Evolutionary conservation across 345 rosid genomes (phyloP).

Genomic region (Gossypium rotundifolium): DNA sequence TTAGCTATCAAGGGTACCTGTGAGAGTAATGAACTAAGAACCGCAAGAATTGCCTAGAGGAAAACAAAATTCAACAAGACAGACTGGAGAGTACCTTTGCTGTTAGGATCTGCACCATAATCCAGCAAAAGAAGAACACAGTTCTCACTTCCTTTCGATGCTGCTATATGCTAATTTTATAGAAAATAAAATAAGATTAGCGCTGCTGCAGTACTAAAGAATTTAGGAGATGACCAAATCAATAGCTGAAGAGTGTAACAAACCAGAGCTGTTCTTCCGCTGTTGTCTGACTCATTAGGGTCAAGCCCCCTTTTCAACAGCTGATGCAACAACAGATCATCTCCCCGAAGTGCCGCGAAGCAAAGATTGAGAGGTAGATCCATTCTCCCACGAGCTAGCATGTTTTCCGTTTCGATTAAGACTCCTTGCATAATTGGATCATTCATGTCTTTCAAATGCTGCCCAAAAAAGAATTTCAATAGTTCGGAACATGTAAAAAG

Average conservation of each 20-base stretch:
- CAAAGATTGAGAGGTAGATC: conserved; percentile 71
- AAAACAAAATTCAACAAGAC: background rate
- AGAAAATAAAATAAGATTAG: background rate
- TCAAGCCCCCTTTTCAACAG: conserved; percentile 72
- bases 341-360: conserved; percentile 78
- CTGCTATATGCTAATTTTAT: conserved; percentile 67
- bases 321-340: conserved; percentile 65
- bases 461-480: conserved; percentile 11
- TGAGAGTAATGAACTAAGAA: conserved; percentile 3
- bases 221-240: too few species aligned
- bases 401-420: conserved; percentile 62
- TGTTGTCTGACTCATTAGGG: conserved; percentile 81
- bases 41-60: background rate
- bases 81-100: conserved; percentile 45
- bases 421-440: conserved; percentile 68
- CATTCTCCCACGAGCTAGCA: conserved; percentile 71
- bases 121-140: conserved; percentile 73
- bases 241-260: conserved; percentile 10
- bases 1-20: background rate
- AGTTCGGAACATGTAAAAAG: background rate
- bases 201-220: background rate
- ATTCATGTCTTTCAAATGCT: conserved; percentile 68
- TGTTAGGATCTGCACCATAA: conserved; percentile 57
- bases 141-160: conserved; percentile 64
- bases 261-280: conserved; percentile 73